Base-by-base conservation (phyloP, 1,284 basidiomycete species). In the Rhodotorula mucilaginosa region DNA sequence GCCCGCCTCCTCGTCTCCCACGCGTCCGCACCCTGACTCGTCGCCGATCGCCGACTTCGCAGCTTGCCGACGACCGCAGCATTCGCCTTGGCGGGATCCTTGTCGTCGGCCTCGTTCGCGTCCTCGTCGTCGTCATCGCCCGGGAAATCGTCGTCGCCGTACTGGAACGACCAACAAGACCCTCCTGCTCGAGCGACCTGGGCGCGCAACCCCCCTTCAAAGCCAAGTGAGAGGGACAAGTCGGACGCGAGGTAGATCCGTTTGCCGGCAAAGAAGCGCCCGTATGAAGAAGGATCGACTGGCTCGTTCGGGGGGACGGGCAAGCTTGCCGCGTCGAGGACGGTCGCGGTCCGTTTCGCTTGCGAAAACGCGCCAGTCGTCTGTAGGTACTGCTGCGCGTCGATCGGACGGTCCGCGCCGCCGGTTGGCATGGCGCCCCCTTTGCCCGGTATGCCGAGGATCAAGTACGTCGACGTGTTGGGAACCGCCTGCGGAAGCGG, bases 171-270 rank as follows among this genome's bases (percentile, higher is more conserved):
- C 82, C 57, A 82, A 75, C 7, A 90, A 82, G 23, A 87, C 78
- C 89, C 90, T 1, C 87, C 87, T 4, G 85, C 85, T 0, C 87
- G 83, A 34, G 79, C 78, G 47, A 92, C 86, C 7, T 87, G 84
- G 3, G 82, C 83, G 67, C 87, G 84, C 0, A 92, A 84, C 0
- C 87, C 86, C 26, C 82, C 80, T 31, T 84, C 81, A 52, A 88
- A 83, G 4, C 83, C 82, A 0, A 80, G 79, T 1, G 81, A 82
- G 39, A 91, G 80, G 51, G 85, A 86, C 16, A 91, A 64, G 44
- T 73, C 71, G 21, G 62, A 57, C 34, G 86, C 85, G 4, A 92
- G 83, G 29, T 92, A 80, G n/a, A 92, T 83, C 48, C 82, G 83
- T 56, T 84, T 83, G 0, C 85, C 85, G 0, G 81, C 80, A 83